Conservation (phyloP, 768 basidiomycete species). For the Naganishia vishniacii region DNA sequence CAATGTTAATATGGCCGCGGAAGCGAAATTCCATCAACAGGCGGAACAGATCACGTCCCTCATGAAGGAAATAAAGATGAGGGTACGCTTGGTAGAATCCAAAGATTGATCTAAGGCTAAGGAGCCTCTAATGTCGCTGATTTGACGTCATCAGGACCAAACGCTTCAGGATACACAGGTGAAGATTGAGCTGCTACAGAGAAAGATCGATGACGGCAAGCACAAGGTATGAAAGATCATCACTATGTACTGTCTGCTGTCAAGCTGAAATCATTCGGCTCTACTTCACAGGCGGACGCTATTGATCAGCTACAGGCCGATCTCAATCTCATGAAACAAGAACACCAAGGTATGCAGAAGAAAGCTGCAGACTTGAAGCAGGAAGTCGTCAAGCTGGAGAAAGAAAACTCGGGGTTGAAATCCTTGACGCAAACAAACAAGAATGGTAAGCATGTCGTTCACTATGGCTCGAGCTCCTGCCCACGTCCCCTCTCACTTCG, state of each 20-base stretch:
- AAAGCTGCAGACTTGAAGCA: conserved; percentile 87
- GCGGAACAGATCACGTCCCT: conserved; percentile 87
- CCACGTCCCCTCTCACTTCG: not conserved
- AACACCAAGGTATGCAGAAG: conserved; percentile 84
- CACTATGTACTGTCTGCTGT: not conserved
- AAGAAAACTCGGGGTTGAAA: conserved; percentile 81
- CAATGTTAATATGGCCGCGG: conserved; percentile 85
- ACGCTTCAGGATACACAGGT: conserved; percentile 77
- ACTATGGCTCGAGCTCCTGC: no score
- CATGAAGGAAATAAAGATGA: conserved; percentile 67
- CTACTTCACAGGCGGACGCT: conserved; percentile 57
- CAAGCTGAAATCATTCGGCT: not conserved
- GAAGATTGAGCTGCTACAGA: conserved; percentile 92
- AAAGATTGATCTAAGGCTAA: not conserved
- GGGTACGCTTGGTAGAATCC: conserved; percentile 42
- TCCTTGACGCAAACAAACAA: conserved; percentile 32
- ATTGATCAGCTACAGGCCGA: conserved; percentile 76
- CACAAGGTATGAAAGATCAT: conserved; percentile 56
- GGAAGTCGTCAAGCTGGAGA: conserved; percentile 77
- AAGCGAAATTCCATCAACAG: conserved; percentile 74
- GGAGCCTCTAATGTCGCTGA: not conserved
- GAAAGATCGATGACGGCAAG: conserved; percentile 82
- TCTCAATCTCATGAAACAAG: conserved; percentile 72
- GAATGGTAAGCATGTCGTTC: not conserved
- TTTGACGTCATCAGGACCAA: conserved; percentile 62